Percentiles rank a stretch among this genome's conserved stretches.
Conservation (phyloP, 345 rosid genomes). For the Salix dunnii region DNA sequence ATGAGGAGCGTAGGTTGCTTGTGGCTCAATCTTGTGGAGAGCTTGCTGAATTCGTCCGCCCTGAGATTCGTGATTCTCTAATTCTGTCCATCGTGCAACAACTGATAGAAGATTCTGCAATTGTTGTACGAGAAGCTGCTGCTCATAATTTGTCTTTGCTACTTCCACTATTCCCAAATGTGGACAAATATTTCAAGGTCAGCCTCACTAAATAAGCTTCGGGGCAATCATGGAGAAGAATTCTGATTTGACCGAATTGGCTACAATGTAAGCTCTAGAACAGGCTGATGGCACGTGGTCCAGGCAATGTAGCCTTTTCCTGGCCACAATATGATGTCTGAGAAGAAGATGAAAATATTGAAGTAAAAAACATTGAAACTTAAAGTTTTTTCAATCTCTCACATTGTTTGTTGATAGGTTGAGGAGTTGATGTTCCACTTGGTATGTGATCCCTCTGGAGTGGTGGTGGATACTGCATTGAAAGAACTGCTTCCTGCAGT, state of each 20-base stretch:
- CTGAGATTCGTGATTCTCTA: conserved; percentile 94
- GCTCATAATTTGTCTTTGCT: conserved; percentile 85
- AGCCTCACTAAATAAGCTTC: conserved; percentile 74
- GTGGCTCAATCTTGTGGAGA: conserved; percentile 99
- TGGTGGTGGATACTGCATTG: conserved; percentile 87
- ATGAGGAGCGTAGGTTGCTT: conserved; percentile 94
- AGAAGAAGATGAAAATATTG: conserved; percentile 18
- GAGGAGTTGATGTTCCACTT: conserved; percentile 95
- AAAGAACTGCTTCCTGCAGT: conserved; percentile 81
- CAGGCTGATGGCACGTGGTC: conserved; percentile 58
- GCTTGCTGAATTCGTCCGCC: conserved; percentile 91
- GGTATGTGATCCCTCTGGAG: conserved; percentile 86
- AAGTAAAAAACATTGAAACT: neutral
- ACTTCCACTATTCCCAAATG: conserved; percentile 87
- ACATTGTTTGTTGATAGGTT: conserved; percentile 56
- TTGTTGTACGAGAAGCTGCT: conserved; percentile 92
- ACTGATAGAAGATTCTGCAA: conserved; percentile 89
- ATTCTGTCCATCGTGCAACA: conserved; percentile 91
- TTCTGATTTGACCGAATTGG: conserved; percentile 74
- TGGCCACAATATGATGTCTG: conserved; percentile 38
- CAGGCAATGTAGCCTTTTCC: conserved; percentile 46
- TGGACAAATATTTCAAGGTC: conserved; percentile 99
- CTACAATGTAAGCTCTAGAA: conserved; percentile 69
- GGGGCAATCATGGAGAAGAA: conserved; percentile 70
- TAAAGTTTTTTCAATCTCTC: conserved; percentile 25